Evolutionary conservation across 164 flowering plant species (phyloP), one percentile per base, ranked within the genome.

Genomic region (Nymphaea colorata): DNA sequence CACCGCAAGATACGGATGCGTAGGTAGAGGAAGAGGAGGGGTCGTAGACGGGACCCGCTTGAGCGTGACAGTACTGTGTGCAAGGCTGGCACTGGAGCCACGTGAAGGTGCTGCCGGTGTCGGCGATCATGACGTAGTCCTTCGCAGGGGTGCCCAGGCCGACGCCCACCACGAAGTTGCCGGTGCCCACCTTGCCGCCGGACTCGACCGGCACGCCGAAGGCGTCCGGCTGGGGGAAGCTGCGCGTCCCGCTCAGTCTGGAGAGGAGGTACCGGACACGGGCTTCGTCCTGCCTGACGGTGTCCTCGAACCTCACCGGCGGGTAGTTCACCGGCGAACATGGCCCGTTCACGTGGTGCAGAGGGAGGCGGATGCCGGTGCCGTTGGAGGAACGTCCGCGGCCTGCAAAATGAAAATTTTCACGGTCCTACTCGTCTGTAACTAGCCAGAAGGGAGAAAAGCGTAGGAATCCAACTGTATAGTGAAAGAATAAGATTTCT

Each of bases 71-170:
- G 69, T 67, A 72, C 2, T 68, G 42, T 2, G 10, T 10, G 43
- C 85, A 85, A 4, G 89, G 86, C 41, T 78, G 65, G 74, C 89
- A 85, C 69, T 85, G 86, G 25, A 82, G 68, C 89, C 89, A 85
- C 3, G 77, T 71, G 62, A 83, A 57, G 12, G 80, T 69, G 70
- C 89, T 85, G 5, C 86, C 89, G 2, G 89, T 85, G 74, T 85
- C 88, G 0, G 81, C 14, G 3, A 81, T 16, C 80, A 85, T 66
- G 62, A 74, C 3, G 45, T 62, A 72, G 65, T 59, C 62, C 51
- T 70, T 73, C 6, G 69, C 17, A 2, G 86, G 88, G 7, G 78
- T 80, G 65, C 88, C 88, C 0, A 85, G 63, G 3, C 85, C 85
- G 3, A 85, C 15, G 18, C 65, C 76, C 18, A 80, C 74, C 41